A percentile compares a stretch with the other conserved stretches of the same genome.
phyloP scores from a whole-genome alignment of 169 alveolate genomes.

The Plasmodium billcollinsi region DNA sequence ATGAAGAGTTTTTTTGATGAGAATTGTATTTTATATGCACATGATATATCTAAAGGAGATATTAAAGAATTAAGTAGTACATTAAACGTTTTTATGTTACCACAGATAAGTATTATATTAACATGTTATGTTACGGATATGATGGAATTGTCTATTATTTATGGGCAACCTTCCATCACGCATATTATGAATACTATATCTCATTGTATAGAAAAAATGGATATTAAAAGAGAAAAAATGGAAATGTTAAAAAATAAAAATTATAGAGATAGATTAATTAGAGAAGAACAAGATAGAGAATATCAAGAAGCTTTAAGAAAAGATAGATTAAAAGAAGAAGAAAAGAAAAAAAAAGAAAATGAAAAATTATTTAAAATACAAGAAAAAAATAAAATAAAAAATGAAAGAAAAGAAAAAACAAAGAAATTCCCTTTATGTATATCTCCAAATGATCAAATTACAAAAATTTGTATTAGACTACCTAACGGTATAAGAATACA shows the following conservation, averaged over 20 bases:
- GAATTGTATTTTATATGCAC: conserved; percentile 29
- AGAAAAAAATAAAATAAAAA: conserved; percentile 22
- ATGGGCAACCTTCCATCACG: conserved; percentile 24
- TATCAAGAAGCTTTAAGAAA: conserved; percentile 54
- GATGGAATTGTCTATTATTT: conserved; percentile 33
- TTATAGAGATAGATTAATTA: conserved; percentile 25
- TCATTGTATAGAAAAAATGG: conserved; percentile 26
- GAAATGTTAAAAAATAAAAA: not conserved
- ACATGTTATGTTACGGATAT: conserved; percentile 9
- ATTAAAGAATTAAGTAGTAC: conserved; percentile 3
- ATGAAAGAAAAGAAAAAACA: conserved; percentile 16
- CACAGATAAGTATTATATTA: conserved; percentile 35
- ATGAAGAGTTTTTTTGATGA: conserved; percentile 27
- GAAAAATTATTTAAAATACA: conserved; percentile 14
- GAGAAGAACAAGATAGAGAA: conserved; percentile 70
- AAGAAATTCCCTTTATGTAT: conserved; percentile 35
- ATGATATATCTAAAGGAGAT: conserved; percentile 29
- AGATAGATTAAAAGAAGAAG: conserved; percentile 15
- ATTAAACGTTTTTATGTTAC: conserved; percentile 31
- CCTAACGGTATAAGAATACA: conserved; percentile 49
- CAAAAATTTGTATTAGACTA: conserved; percentile 35
- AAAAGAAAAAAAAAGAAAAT: conserved; percentile 45
- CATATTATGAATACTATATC: conserved; percentile 24
- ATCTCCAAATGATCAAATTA: conserved; percentile 17
- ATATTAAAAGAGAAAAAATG: conserved; percentile 7